Base-by-base conservation (phyloP, 2,329 filamentous ascomycete genomes). In the Pyrenophora teres region DNA sequence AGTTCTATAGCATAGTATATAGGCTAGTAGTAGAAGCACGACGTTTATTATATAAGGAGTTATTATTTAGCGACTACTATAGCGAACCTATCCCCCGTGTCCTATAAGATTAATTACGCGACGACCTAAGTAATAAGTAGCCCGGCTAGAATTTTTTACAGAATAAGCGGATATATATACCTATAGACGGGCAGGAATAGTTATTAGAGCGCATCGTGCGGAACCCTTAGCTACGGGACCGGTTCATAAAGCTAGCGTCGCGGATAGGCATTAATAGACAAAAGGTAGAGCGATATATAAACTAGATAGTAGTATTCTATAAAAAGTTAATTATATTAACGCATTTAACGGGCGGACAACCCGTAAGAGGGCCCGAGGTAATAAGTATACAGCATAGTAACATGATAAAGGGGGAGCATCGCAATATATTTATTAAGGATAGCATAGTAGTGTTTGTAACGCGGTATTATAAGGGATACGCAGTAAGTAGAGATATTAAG, bases 241-340 rank as follows among this genome's bases (percentile, higher is more conserved):
- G 25, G 21, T 57, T 57, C 31, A 46, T 54, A 2, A 47, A 54
- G 41, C 25, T 1, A 9, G 44, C 39, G 16, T 46, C 32, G 21
- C 23, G 33, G 21, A 38, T 23, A 0, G 31, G 46, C 12, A 31
- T 42, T 3, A 33, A 40, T 19, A 40, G 40, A 21, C n/a, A 43
- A 3, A 25, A 32, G 9, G 48, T 63, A 3, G 37, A 55, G 51
- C n/a, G 40, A 21, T 64, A 58, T 46, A 53, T 61, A 23, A 42
- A 44, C 21, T n/a, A n/a, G 6, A 31, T 50, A 10, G 30, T 53
- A 2, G 43, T 6, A 39, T 65, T 59, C 18, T 38, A 48, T n/a
- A 52, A 62, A 55, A 54, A 63, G 50, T n/a, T n/a, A n/a, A n/a
- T n/a, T n/a, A n/a, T n/a, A n/a, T n/a, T n/a, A n/a, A n/a, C n/a